Evolutionary conservation across 768 basidiomycete genomes (phyloP).

Genomic region (Lactarius deliciosus): DNA sequence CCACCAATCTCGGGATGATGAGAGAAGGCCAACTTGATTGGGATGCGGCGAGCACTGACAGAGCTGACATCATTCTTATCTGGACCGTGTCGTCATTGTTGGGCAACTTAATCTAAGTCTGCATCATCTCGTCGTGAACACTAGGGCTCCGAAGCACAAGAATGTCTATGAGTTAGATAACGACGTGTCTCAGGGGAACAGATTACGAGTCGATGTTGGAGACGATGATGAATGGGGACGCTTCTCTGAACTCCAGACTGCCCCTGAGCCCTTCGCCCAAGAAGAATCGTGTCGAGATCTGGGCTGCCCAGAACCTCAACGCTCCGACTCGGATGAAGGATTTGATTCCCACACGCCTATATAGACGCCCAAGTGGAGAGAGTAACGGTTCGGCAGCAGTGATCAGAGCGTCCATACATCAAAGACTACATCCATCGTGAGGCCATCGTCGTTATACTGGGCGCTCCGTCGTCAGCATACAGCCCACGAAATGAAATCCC

Average conservation of each 20-base stretch:
- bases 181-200: neutral
- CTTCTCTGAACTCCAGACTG: neutral
- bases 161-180: constrained; percentile 3
- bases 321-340: neutral
- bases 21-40: neutral
- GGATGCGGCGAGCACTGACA: no score
- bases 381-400: no score
- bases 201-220: neutral
- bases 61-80: neutral
- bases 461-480: neutral
- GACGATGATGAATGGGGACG: neutral
- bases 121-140: neutral
- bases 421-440: neutral
- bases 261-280: neutral
- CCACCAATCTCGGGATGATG: no score
- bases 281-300: neutral
- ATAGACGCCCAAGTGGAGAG: neutral
- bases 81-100: neutral
- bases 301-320: neutral
- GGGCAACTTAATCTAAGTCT: neutral
- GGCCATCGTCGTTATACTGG: neutral
- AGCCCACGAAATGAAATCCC: neutral
- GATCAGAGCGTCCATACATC: constrained; percentile 1
- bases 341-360: constrained; percentile 3
- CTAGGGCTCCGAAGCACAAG: neutral